Base-by-base conservation (phyloP, 2,329 filamentous ascomycete species). In the Fusarium circinatum region DNA sequence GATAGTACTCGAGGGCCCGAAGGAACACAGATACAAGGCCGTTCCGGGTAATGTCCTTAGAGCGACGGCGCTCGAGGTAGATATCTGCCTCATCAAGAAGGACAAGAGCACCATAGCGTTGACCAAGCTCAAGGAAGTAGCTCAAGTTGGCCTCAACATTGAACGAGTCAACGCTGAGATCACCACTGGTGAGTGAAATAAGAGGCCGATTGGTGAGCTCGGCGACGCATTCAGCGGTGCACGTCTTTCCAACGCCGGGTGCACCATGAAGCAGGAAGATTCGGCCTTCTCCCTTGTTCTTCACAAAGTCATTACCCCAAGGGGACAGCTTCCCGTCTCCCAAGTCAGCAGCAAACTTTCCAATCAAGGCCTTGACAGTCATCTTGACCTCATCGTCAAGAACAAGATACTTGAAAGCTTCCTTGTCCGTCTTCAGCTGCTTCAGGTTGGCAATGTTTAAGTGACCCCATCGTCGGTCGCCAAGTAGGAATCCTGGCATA, bases 61-160 rank as follows among this genome's bases (percentile, higher is more conserved):
- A 76, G 5, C 80, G 80, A 5, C 89, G 87, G 59, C 85, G 79
- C 78, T 90, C 87, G 14, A 91, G 85, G 79, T 89, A 91, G 24
- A 90, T 87, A 62, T 91, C 89, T 6, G 88, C 88, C 78, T 91
- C 89, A 76, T 91, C 89, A 9, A 90, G 82, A 6, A 90, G 83
- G 12, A 89, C 83, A 11, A 90, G 83, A 42, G 84, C 87, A 24
- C 83, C 84, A 79, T 85, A 89, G 13, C 84, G 84, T 78, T 85
- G 84, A 45, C 82, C 87, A 8, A 88, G 82, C 45, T 84, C 77
- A 15, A 89, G 81, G 79, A 86, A 87, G 79, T 86, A 86, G 63
- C 82, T 81, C 20, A 87, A 84, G 62, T 83, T 83, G 34, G 78
- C 70, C 76, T 87, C 85, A 32, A 87, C 83, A 4, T 78, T 72